These are phyloP conservation scores for Escovopsis weberi DNA, from an alignment of 2,329 filamentous ascomycete species.

Conservation along the genomic window DNA sequence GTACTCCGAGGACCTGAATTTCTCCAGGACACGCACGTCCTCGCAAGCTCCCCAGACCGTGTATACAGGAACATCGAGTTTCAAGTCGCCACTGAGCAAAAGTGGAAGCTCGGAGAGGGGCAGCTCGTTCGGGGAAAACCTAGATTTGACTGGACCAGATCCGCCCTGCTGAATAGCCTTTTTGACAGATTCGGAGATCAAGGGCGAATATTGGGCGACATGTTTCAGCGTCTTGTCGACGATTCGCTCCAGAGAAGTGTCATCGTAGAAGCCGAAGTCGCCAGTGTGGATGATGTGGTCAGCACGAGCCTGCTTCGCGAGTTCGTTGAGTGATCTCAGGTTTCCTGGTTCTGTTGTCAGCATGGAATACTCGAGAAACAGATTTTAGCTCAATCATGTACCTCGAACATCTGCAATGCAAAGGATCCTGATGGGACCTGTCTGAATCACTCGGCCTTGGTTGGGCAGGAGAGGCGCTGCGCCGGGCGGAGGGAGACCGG, in stretches of 20 bases:
- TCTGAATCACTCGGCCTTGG: constrained; percentile 52
- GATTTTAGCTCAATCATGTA: constrained; percentile 16
- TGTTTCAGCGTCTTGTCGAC: constrained; percentile 98
- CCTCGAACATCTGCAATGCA: constrained; percentile 62
- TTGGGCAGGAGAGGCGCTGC: constrained; percentile 52
- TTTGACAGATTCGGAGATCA: constrained; percentile 67
- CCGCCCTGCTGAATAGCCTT: constrained; percentile 51
- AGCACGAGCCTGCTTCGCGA: constrained; percentile 85
- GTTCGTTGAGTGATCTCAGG: constrained; percentile 85
- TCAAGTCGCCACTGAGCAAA: constrained; percentile 76
- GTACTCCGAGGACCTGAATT: constrained; percentile 94
- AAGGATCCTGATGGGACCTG: constrained; percentile 49
- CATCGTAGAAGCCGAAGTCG: constrained; percentile 98
- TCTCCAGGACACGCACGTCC: constrained; percentile 92
- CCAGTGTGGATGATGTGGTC: constrained; percentile 98
- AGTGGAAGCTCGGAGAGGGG: constrained; percentile 85
- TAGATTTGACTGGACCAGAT: constrained; percentile 68
- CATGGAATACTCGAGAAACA: background rate
- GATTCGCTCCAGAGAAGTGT: constrained; percentile 88
- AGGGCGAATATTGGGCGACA: constrained; percentile 93
- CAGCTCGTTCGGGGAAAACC: constrained; percentile 67
- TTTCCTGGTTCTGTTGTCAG: constrained; percentile 51
- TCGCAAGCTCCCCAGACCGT: constrained; percentile 99
- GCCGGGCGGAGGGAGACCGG: constrained; percentile 38
- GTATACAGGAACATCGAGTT: constrained; percentile 91